Conservation (phyloP, 2,329 filamentous ascomycete genomes). For the Zarea fungicola region DNA sequence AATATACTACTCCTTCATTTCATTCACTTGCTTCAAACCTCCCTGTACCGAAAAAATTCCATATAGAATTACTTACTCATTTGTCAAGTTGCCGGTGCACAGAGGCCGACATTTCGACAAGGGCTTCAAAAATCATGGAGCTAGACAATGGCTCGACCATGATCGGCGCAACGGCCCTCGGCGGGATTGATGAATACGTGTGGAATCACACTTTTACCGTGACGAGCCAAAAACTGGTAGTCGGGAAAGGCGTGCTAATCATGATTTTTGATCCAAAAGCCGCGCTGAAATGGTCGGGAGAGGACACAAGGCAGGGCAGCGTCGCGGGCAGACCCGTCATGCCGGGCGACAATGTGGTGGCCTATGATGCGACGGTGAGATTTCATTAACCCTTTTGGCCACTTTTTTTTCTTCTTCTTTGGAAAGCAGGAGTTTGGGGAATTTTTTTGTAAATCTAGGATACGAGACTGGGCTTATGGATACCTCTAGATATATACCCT, state of each 20-base stretch:
- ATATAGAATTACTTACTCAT: too few species aligned
- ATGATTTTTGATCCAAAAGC: constrained; percentile 3
- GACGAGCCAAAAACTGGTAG: not conserved
- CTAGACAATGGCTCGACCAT: not conserved
- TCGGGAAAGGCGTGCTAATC: constrained; percentile 5
- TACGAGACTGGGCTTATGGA: too few species aligned
- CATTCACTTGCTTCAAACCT: too few species aligned
- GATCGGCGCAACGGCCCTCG: not conserved
- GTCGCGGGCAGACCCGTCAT: not conserved
- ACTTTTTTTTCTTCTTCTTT: too few species aligned
- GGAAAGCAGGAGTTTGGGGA: too few species aligned
- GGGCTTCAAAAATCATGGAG: too few species aligned
- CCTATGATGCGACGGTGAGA: constrained; percentile 5
- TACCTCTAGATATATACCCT: too few species aligned
- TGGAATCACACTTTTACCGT: constrained; percentile 8
- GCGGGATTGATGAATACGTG: constrained; percentile 5
- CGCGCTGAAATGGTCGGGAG: not conserved
- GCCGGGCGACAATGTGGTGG: constrained; percentile 1
- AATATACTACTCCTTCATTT: too few species aligned
- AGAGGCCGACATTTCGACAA: too few species aligned
- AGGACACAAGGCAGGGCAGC: constrained; percentile 5
- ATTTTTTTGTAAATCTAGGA: too few species aligned
- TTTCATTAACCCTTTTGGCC: constrained; percentile 6
- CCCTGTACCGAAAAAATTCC: too few species aligned
- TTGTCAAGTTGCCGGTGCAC: too few species aligned